Conservation (phyloP, 192 early-diverging fungal genomes). For the Coemansia brasiliensis region DNA sequence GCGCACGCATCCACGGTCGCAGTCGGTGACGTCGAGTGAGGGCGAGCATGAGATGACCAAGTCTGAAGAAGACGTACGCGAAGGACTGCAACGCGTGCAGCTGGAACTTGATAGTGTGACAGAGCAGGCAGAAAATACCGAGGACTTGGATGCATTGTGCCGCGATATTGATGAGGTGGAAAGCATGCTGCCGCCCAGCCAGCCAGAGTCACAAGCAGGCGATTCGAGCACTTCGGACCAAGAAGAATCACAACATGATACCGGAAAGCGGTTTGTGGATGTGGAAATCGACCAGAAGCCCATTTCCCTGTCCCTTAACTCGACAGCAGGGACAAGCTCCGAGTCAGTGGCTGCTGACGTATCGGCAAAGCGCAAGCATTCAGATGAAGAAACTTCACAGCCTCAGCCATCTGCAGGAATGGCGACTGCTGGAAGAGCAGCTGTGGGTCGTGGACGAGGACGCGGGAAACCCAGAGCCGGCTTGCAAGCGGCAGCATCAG, state of each 20-base stretch:
- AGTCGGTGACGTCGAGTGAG: slow-evolving; percentile 23
- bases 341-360: slow-evolving; percentile 5
- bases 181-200: slow-evolving; percentile 35
- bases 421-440: neutral
- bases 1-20: slow-evolving; percentile 10
- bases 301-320: slow-evolving; percentile 15
- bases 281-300: slow-evolving; percentile 39
- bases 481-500: slow-evolving; percentile 2
- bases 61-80: slow-evolving; percentile 43
- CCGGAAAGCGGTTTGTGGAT: slow-evolving; percentile 12
- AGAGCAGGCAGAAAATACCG: slow-evolving; percentile 16
- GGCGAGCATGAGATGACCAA: slow-evolving; percentile 25
- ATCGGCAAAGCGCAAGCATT: slow-evolving; percentile 46
- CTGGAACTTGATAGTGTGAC: slow-evolving; percentile 12
- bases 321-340: slow-evolving; percentile 2
- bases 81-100: slow-evolving; percentile 37
- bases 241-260: neutral
- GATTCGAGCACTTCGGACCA: neutral
- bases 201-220: slow-evolving; percentile 4
- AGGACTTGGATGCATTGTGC: slow-evolving; percentile 28
- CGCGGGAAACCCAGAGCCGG: slow-evolving; percentile 14
- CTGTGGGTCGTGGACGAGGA: slow-evolving; percentile 5
- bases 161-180: slow-evolving; percentile 40
- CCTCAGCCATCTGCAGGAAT: neutral
- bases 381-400: slow-evolving; percentile 21